Percentiles rank a stretch among this genome's conserved stretches.
Evolutionary conservation across 2,329 filamentous ascomycete genomes (phyloP).

Genomic region (Aureobasidium namibiae): DNA sequence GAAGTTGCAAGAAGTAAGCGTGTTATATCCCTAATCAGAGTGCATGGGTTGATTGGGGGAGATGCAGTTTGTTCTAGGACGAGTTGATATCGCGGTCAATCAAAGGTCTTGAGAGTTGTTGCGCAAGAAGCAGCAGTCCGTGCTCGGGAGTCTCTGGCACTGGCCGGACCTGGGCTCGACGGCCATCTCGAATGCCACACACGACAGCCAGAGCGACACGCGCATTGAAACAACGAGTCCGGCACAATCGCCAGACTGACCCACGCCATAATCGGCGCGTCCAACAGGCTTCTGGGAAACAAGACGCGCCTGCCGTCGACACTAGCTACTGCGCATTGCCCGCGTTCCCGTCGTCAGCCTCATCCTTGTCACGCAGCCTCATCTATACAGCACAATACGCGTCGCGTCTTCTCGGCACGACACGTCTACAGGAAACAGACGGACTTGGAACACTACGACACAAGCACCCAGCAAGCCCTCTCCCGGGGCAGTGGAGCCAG

Average conservation of each 20-base stretch:
- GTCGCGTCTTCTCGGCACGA: conserved; percentile 7
- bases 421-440: neutral
- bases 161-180: neutral
- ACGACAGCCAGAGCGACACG: neutral
- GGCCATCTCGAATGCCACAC: neutral
- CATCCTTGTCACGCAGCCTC: neutral
- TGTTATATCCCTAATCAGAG: too few species aligned
- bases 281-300: neutral
- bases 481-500: conserved; percentile 8
- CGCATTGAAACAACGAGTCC: neutral
- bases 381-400: neutral
- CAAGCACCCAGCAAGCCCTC: neutral
- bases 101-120: neutral
- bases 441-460: conserved; percentile 1
- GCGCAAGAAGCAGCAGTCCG: neutral
- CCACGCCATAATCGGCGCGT: neutral
- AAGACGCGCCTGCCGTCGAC: neutral
- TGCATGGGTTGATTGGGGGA: neutral
- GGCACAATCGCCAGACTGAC: neutral
- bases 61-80: neutral
- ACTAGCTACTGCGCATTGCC: neutral
- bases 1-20: too few species aligned
- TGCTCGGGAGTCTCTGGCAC: neutral
- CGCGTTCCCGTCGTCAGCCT: neutral
- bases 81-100: neutral